Conservation (phyloP, 768 basidiomycete genomes). For the Dendrothele bispora region DNA sequence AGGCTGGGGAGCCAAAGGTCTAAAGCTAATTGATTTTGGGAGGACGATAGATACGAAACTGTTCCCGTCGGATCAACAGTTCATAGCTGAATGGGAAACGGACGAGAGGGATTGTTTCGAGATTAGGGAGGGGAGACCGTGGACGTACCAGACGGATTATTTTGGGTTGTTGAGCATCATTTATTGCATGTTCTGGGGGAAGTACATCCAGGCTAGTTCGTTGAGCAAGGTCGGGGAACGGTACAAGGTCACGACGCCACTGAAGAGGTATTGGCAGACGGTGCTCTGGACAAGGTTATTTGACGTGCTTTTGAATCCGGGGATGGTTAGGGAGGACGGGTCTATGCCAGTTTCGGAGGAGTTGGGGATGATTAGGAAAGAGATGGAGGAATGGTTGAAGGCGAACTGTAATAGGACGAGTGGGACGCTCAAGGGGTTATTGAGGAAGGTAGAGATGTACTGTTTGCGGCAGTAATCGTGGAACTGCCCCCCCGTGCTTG, state of each 20-base stretch:
- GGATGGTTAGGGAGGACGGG: conserved; percentile 51
- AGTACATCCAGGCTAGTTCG: conserved; percentile 82
- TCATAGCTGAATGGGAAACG: conserved; percentile 83
- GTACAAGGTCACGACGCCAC: conserved; percentile 71
- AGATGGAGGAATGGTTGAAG: conserved; percentile 89
- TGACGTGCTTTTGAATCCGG: conserved; percentile 83
- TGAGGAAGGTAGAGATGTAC: conserved; percentile 79
- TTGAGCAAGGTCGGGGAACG: conserved; percentile 40
- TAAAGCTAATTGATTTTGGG: conserved; percentile 97
- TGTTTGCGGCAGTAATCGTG: too few species aligned
- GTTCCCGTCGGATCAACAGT: conserved; percentile 80
- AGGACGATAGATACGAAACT: conserved; percentile 83
- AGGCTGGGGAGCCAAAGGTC: conserved; percentile 87
- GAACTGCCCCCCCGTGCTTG: too few species aligned
- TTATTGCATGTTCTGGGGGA: conserved; percentile 95
- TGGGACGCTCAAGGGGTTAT: conserved; percentile 73
- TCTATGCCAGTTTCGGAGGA: conserved; percentile 73
- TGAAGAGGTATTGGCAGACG: conserved; percentile 94
- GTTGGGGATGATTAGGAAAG: conserved; percentile 58
- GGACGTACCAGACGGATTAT: conserved; percentile 97
- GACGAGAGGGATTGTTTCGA: conserved; percentile 94
- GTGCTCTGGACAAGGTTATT: conserved; percentile 86
- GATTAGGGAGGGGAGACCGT: conserved; percentile 77
- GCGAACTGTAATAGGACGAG: conserved; percentile 85
- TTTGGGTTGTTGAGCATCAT: conserved; percentile 93